Percentiles rank a stretch among this genome's conserved stretches.
Evolutionary conservation across 78 protist genomes (phyloP).

Genomic region (Carpediemonas membranifera): DNA sequence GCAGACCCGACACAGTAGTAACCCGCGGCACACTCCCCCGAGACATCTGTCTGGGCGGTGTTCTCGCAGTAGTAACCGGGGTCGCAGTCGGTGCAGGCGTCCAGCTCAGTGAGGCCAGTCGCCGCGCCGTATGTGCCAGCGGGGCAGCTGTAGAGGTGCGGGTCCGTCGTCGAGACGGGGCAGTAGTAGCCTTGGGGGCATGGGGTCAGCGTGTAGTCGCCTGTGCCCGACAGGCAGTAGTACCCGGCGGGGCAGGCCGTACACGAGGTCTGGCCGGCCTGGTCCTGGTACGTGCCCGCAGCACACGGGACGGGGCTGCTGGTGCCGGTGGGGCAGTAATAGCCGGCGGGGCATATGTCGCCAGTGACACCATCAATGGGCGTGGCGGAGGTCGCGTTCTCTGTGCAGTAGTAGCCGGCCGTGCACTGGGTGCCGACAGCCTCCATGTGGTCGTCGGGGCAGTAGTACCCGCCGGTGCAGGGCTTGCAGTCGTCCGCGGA

Average conservation of each 20-base stretch:
- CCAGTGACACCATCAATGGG: background rate
- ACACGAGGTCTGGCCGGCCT: background rate
- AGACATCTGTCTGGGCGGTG: background rate
- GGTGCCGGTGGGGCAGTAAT: constrained; percentile 17
- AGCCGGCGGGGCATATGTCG: background rate
- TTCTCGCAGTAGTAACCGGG: constrained; percentile 16
- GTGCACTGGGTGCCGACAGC: background rate
- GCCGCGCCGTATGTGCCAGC: background rate
- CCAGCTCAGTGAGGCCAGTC: background rate
- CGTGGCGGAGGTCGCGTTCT: background rate
- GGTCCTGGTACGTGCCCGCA: constrained; percentile 23
- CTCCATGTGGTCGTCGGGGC: background rate
- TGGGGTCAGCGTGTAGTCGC: background rate
- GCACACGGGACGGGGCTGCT: constrained; percentile 1
- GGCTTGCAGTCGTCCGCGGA: background rate
- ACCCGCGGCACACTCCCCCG: constrained; percentile 21
- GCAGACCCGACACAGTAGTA: constrained; percentile 20
- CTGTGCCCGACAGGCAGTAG: background rate
- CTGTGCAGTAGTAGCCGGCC: constrained; percentile 5
- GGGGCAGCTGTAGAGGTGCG: background rate
- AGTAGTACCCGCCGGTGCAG: constrained; percentile 20
- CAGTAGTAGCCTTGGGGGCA: constrained; percentile 34
- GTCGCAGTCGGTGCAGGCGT: background rate
- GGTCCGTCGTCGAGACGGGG: constrained; percentile 4
- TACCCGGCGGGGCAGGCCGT: background rate